These are phyloP conservation scores for Gyrodon lividus DNA, from an alignment of 768 basidiomycete species.

Conservation along the genomic window DNA sequence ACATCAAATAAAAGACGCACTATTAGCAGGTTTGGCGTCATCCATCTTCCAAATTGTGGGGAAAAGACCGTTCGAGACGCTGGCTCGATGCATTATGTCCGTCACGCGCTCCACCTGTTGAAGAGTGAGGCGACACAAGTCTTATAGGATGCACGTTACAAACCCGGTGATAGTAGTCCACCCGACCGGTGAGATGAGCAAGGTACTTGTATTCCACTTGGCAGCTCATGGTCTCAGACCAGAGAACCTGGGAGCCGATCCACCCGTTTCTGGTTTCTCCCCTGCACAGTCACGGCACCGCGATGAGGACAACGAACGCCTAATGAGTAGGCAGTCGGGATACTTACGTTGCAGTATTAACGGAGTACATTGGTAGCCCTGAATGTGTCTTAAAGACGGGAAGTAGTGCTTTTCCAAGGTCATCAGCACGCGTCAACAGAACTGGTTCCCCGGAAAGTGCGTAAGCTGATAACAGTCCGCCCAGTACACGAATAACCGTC, in stretches of 20 bases:
- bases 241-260: conserved; percentile 19
- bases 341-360: conserved; percentile 44
- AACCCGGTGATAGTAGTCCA: conserved; percentile 34
- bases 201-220: conserved; percentile 57
- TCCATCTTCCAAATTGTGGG: conserved; percentile 21
- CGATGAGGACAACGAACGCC: neutral
- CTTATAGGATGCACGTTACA: neutral
- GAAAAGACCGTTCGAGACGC: conserved; percentile 14
- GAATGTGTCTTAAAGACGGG: conserved; percentile 40
- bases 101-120: conserved; percentile 38
- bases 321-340: neutral
- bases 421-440: conserved; percentile 61
- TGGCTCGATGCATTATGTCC: conserved; percentile 21
- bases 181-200: conserved; percentile 46
- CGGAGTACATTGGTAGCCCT: conserved; percentile 52
- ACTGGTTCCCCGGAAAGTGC: conserved; percentile 65
- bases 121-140: neutral
- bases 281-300: conserved; percentile 19
- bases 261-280: conserved; percentile 36
- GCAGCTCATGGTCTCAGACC: conserved; percentile 46
- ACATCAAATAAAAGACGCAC: conserved; percentile 8
- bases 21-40: conserved; percentile 17
- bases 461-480: conserved; percentile 75
- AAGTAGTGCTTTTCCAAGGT: conserved; percentile 53
- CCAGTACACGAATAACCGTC: conserved; percentile 76